phyloP scores from a whole-genome alignment of 2,329 filamentous ascomycete genomes.

The Aureobasidium mangrovei region DNA sequence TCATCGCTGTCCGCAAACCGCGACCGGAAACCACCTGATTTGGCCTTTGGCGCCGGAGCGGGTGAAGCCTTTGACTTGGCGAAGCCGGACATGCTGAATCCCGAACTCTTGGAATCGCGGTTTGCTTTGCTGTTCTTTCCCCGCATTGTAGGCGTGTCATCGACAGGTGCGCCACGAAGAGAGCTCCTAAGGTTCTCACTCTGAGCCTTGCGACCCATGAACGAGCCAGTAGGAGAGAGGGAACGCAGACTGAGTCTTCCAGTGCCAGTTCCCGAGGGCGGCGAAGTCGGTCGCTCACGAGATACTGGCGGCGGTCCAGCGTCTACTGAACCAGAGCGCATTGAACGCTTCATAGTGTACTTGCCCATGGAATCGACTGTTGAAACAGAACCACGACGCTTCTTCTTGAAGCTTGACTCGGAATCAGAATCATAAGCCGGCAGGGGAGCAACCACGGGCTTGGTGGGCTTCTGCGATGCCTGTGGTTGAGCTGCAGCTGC shows the following conservation, averaged over 20 bases:
- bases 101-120: conserved; percentile 12
- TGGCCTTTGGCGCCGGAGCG: conserved; percentile 5
- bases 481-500: conserved; percentile 21
- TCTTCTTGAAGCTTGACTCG: conserved; percentile 66
- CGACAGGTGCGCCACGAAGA: conserved; percentile 22
- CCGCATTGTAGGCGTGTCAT: conserved; percentile 19
- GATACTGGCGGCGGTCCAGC: conserved; percentile 25
- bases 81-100: conserved; percentile 18
- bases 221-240: conserved; percentile 55
- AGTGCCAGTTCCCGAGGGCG: conserved; percentile 23
- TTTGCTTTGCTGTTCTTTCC: conserved; percentile 17
- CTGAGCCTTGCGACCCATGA: conserved; percentile 31
- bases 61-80: conserved; percentile 7
- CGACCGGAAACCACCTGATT: conserved; percentile 33
- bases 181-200: conserved; percentile 21
- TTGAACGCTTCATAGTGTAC: conserved; percentile 61
- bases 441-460: background rate
- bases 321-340: conserved; percentile 49
- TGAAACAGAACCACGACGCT: conserved; percentile 29
- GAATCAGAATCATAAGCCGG: conserved; percentile 37
- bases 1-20: conserved; percentile 67
- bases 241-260: conserved; percentile 63
- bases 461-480: conserved; percentile 16
- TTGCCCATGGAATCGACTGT: conserved; percentile 34
- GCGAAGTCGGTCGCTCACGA: conserved; percentile 36